Percentiles rank a stretch among this genome's conserved stretches.
These are phyloP conservation scores for Monosporascus sp. DNA, from an alignment of 2,329 filamentous ascomycete species.

Conservation along the genomic window DNA sequence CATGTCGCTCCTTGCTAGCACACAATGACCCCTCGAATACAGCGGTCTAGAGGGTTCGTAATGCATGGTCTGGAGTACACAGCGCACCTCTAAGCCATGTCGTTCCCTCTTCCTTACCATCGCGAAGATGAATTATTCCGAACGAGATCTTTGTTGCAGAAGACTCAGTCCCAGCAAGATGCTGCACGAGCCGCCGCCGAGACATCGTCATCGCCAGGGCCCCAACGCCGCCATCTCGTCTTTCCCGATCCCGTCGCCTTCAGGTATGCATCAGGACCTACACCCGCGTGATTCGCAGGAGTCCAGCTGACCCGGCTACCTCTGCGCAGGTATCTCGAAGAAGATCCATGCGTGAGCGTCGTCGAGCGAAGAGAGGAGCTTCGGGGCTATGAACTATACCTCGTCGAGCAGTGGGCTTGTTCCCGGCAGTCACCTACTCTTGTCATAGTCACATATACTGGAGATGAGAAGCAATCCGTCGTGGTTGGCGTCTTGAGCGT, in stretches of 20 bases:
- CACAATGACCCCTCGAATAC: conserved; percentile 18
- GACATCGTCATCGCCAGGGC: conserved; percentile 19
- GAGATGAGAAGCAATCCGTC: conserved; percentile 74
- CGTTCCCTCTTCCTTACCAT: conserved; percentile 25
- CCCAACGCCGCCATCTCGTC: conserved; percentile 42
- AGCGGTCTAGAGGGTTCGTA: conserved; percentile 13
- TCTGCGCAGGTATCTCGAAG: conserved; percentile 65
- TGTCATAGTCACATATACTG: conserved; percentile 88
- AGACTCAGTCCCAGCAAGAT: conserved; percentile 20
- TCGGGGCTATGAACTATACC: conserved; percentile 82
- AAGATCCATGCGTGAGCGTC: conserved; percentile 71
- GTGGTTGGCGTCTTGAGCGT: conserved; percentile 75
- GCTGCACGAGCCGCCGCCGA: conserved; percentile 14
- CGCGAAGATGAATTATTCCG: conserved; percentile 34
- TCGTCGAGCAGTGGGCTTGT: conserved; percentile 97
- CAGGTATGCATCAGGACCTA: conserved; percentile 31
- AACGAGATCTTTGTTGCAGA: conserved; percentile 26
- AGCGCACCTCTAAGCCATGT: conserved; percentile 21
- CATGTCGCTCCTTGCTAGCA: background rate
- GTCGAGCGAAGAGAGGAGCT: conserved; percentile 67
- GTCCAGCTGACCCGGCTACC: background rate
- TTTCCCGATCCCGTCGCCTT: conserved; percentile 56
- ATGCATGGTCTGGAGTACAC: conserved; percentile 10
- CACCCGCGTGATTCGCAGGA: background rate
- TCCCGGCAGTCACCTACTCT: conserved; percentile 86